Conservation (phyloP, 208 protist genomes). For the Naegleria fowleri region DNA sequence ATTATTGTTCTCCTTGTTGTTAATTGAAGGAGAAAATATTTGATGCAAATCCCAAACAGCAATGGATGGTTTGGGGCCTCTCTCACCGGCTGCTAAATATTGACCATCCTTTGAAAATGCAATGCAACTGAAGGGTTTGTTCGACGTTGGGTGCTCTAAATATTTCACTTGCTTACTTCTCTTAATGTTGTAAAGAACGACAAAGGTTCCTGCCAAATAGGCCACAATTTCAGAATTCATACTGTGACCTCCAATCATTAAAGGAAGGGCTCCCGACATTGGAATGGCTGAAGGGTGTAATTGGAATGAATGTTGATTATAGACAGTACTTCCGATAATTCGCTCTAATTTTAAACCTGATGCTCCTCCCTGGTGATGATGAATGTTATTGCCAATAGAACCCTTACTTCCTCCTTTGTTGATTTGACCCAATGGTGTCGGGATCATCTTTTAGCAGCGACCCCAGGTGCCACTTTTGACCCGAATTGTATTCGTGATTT, state of each 20-base stretch:
- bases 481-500: too few relatives aligned
- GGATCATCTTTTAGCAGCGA: too few relatives aligned
- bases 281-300: neutral
- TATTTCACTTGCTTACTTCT: slow-evolving; percentile 39
- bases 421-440: too few relatives aligned
- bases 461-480: too few relatives aligned
- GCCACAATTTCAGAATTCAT: slow-evolving; percentile 31
- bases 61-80: slow-evolving; percentile 28
- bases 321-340: slow-evolving; percentile 18
- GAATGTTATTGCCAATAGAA: slow-evolving; percentile 68
- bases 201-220: slow-evolving; percentile 41
- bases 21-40: slow-evolving; percentile 40
- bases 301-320: neutral
- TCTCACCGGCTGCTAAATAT: slow-evolving; percentile 38
- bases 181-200: slow-evolving; percentile 38
- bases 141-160: neutral
- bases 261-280: neutral
- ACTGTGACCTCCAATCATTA: neutral
- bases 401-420: too few relatives aligned
- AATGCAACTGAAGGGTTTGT: slow-evolving; percentile 28
- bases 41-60: slow-evolving; percentile 36
- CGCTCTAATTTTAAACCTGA: slow-evolving; percentile 57
- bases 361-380: slow-evolving; percentile 79
- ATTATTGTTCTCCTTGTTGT: neutral
- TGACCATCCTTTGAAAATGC: slow-evolving; percentile 37